Percentiles rank a stretch among this genome's conserved stretches.
phyloP scores from a whole-genome alignment of 2,329 filamentous ascomycete species.

The Acarospora socialis region DNA sequence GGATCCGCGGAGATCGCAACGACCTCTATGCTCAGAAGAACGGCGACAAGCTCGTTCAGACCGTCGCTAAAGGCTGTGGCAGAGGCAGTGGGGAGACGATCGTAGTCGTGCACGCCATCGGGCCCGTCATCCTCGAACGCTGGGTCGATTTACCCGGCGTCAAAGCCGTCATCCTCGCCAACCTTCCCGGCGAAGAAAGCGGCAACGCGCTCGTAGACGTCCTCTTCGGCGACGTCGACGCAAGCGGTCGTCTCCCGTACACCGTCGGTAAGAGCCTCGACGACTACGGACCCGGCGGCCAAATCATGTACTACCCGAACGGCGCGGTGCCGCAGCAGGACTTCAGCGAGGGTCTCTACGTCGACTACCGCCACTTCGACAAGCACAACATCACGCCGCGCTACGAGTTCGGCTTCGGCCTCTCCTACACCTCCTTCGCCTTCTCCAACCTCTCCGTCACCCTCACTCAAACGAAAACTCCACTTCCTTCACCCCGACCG shows the following conservation, averaged over 20 bases:
- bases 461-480: slow-evolving; percentile 34
- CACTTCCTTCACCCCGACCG: slow-evolving; percentile 30
- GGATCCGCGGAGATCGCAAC: slow-evolving; percentile 65
- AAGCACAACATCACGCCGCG: slow-evolving; percentile 58
- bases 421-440: slow-evolving; percentile 65
- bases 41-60: slow-evolving; percentile 60
- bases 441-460: slow-evolving; percentile 41
- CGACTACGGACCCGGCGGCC: slow-evolving; percentile 62
- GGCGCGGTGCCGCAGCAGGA: slow-evolving; percentile 63
- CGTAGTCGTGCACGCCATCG: slow-evolving; percentile 79
- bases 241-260: slow-evolving; percentile 73
- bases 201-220: slow-evolving; percentile 70
- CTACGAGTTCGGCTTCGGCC: slow-evolving; percentile 74
- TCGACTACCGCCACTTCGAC: slow-evolving; percentile 86
- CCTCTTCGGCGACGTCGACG: slow-evolving; percentile 63
- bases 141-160: slow-evolving; percentile 68
- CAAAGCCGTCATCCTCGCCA: slow-evolving; percentile 68
- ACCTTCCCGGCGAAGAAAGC: slow-evolving; percentile 75
- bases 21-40: slow-evolving; percentile 60
- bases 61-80: slow-evolving; percentile 54
- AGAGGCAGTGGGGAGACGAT: slow-evolving; percentile 52
- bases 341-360: slow-evolving; percentile 68
- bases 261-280: slow-evolving; percentile 61
- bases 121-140: slow-evolving; percentile 63
- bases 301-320: slow-evolving; percentile 56